Percentiles rank a stretch among this genome's conserved stretches.
Evolutionary conservation across 106 monocot genomes (phyloP).

Genomic region (Gastrodia elata): DNA sequence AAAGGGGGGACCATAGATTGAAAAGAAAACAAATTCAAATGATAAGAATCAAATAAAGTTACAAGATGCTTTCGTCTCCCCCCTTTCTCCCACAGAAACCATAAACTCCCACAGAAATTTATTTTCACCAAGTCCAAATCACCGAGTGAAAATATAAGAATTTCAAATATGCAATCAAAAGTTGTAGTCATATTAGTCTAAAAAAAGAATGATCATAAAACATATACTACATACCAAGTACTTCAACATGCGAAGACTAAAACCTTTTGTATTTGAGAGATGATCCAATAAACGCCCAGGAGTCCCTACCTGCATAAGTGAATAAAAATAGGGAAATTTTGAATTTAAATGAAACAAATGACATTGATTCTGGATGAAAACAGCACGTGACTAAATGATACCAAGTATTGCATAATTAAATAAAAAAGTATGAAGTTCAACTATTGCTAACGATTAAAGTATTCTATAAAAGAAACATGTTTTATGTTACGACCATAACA

Average conservation of each 20-base stretch:
- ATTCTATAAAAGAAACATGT: background rate
- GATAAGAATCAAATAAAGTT: background rate
- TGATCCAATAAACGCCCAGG: slow-evolving; percentile 96
- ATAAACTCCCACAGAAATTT: background rate
- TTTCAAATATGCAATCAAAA: background rate
- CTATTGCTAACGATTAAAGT: background rate
- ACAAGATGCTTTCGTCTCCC: background rate
- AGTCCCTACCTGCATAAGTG: slow-evolving; percentile 65
- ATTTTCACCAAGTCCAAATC: background rate
- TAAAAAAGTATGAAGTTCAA: background rate
- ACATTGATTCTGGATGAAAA: background rate
- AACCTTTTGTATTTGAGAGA: slow-evolving; percentile 90
- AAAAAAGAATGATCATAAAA: slow-evolving; percentile 6
- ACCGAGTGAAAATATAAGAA: slow-evolving; percentile 1
- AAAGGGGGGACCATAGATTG: background rate
- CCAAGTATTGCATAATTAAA: background rate
- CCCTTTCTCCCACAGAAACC: background rate
- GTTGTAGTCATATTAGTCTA: background rate
- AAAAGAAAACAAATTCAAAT: background rate
- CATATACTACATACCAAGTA: slow-evolving; percentile 54
- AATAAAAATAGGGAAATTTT: background rate
- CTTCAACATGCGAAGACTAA: slow-evolving; percentile 77
- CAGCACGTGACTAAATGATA: background rate
- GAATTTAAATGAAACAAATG: slow-evolving; percentile 2
- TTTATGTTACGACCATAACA: background rate